These are phyloP conservation scores for Exophiala oligosperma DNA, from an alignment of 2,329 filamentous ascomycete species.

Conservation along the genomic window DNA sequence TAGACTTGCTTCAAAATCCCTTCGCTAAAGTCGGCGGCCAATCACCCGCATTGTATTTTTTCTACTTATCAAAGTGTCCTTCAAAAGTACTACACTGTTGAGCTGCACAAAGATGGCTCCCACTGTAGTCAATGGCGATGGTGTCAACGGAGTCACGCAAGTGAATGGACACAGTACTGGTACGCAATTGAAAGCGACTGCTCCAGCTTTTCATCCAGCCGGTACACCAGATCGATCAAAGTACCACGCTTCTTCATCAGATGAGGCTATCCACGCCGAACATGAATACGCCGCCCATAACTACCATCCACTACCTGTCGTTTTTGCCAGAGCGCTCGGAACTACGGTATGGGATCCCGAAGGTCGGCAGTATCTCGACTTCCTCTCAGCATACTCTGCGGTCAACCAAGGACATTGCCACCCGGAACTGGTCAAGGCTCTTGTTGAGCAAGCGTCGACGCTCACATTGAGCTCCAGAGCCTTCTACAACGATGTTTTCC, in stretches of 20 bases:
- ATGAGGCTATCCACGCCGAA: slow-evolving; percentile 77
- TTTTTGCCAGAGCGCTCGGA: slow-evolving; percentile 82
- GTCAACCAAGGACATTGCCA: slow-evolving; percentile 99
- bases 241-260: slow-evolving; percentile 76
- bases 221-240: slow-evolving; percentile 41
- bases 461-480: slow-evolving; percentile 90
- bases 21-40: slow-evolving; percentile 9
- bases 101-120: slow-evolving; percentile 20
- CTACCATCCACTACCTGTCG: slow-evolving; percentile 94
- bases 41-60: slow-evolving; percentile 13
- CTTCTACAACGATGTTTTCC: slow-evolving; percentile 98
- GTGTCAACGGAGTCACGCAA: slow-evolving; percentile 16
- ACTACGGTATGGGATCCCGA: slow-evolving; percentile 96
- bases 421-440: slow-evolving; percentile 87
- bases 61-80: not conserved
- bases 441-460: slow-evolving; percentile 84
- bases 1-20: not conserved
- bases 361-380: slow-evolving; percentile 93
- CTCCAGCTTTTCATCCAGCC: slow-evolving; percentile 40
- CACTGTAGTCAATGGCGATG: slow-evolving; percentile 16
- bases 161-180: slow-evolving; percentile 17
- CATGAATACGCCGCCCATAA: slow-evolving; percentile 91
- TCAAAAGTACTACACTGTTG: not conserved
- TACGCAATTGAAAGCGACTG: slow-evolving; percentile 41
- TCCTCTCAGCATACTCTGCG: slow-evolving; percentile 95